Evolutionary conservation across 306 rosid species (phyloP), one percentile per base, ranked within the genome.

Genomic region (Gastrolobium bilobum): DNA sequence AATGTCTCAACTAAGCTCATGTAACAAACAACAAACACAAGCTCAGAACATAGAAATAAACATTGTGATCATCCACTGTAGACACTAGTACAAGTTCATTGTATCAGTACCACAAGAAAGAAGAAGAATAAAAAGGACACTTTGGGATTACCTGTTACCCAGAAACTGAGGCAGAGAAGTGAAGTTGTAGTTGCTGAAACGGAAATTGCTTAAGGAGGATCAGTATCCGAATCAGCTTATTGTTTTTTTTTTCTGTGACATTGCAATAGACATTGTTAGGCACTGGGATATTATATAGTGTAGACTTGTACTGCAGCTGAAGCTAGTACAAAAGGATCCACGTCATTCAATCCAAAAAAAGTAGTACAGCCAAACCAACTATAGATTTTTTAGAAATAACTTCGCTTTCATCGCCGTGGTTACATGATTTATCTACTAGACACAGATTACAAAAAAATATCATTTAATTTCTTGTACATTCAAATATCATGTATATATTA

Each of bases 281-380:
- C 3, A 31, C 46, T 4, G 2, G 33, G 43, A 15, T 61, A 9
- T 20, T n/a, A 26, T 14, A 3, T 38, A 8, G 8, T 7, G 10
- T 2, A 8, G 5, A 34, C 52, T 52, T 71, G 83, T 80, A 80
- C 79, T 80, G 57, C 68, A 39, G 2, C 57, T 31, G 31, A 71
- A 61, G 71, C 39, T 13, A 38, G 73, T 79, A 15, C 63, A 20
- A 71, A 51, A 51, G 0, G 7, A 34, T 48, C 71, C 76, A 79
- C 69, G 69, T 68, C 82, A 58, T 68, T 62, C 8, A 37, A 51
- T 40, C 8, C 31, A 30, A 20, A 20, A 20, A 20, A 53, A 10
- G 79, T 30, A 79, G 73, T 71, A 79, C 78, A 61, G 3, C 29
- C 4, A 59, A 59, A 7, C 31, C 29, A 2, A 20, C 26, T 20